Evolutionary conservation across 164 flowering plant species (phyloP), one percentile per base, ranked within the genome.

Genomic region (Annona squamosa): DNA sequence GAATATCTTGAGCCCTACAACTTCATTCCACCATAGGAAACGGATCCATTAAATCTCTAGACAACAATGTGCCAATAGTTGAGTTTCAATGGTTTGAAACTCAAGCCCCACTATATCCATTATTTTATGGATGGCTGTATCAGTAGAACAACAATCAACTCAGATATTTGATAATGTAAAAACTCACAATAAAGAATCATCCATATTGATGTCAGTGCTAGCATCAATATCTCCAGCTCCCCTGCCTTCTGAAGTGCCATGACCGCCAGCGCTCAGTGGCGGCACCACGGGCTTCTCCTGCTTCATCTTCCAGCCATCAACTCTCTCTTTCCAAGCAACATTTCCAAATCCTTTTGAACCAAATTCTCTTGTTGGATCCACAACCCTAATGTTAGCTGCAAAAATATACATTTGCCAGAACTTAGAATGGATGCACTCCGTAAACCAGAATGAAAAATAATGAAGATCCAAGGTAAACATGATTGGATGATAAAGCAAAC

Each of bases 291-390:
- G 81, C 59, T 84, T 82, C 47, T 81, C 84, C 73, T 85, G 88
- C 82, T 78, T 82, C 71, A 79, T 77, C 75, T 80, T 87, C 90
- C 90, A 87, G 3, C 86, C 86, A 47, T 84, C 88, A 84, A 85
- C 83, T 46, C 86, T 79, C 74, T 87, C 88, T 73, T 85, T 87
- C 90, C 90, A 87, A 1, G 90, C 86, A 48, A 87, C 86, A 79
- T 87, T 87, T 37, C 90, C 90, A 77, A 84, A 83, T 9, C 87
- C 85, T 74, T 83, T 85, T 2, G 90, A 87, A 73, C 96, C 90
- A 85, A 88, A 93, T 79, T 91, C 98, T 80, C 91, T 84, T 41
- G 81, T 83, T 26, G 91, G 90, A 75, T 90, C 94, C 71, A 86
- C 91, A 77, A 79, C 85, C 81, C 97, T 82, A 44, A 84, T 78